Evolutionary conservation across 306 rosid genomes (phyloP).

Genomic region (Lathyrus aphaca): DNA sequence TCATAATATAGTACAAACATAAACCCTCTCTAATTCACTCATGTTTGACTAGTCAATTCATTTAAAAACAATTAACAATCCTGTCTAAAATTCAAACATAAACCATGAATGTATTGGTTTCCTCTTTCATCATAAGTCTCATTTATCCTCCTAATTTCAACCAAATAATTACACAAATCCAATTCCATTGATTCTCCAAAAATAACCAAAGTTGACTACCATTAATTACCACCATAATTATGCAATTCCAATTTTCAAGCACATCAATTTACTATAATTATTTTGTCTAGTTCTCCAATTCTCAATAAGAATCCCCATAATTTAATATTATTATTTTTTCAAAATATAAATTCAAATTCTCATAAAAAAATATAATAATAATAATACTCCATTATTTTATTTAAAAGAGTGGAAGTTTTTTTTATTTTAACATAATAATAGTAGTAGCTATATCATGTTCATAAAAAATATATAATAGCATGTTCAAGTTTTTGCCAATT

Average conservation of each 20-base stretch:
- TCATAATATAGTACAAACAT: too few relatives aligned
- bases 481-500: neutral
- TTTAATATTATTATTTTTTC: too few relatives aligned
- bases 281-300: too few relatives aligned
- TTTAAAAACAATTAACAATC: too few relatives aligned
- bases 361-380: too few relatives aligned
- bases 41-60: too few relatives aligned
- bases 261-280: too few relatives aligned
- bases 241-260: neutral
- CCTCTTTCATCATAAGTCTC: neutral
- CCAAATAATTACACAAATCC: neutral
- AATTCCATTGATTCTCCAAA: neutral
- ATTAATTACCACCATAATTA: neutral
- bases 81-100: too few relatives aligned
- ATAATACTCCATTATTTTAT: neutral
- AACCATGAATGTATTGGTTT: neutral
- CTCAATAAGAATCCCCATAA: too few relatives aligned
- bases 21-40: too few relatives aligned
- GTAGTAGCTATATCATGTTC: constrained; percentile 1
- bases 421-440: too few relatives aligned
- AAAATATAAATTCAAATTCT: neutral
- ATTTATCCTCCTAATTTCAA: neutral
- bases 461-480: neutral
- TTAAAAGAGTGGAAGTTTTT: too few relatives aligned
- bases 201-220: neutral